phyloP scores from a whole-genome alignment of 345 rosid species.

The Lepidium africanum region DNA sequence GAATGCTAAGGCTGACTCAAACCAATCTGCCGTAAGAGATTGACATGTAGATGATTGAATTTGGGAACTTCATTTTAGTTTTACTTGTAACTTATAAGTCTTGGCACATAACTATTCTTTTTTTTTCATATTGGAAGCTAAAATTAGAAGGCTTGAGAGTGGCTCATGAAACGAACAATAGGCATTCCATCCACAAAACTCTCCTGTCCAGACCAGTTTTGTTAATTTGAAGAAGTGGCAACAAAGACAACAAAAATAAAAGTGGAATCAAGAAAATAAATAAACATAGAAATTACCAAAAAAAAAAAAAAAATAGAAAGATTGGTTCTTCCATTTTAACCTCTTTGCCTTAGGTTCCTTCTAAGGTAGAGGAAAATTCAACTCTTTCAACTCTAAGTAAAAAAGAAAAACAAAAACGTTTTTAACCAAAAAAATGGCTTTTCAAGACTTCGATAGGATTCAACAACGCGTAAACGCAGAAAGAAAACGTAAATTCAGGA shows the following conservation, averaged over 20 bases:
- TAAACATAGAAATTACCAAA: not conserved
- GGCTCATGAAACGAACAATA: slow-evolving; percentile 12
- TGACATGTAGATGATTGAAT: not conserved
- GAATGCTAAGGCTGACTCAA: too few species aligned
- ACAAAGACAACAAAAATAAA: not conserved
- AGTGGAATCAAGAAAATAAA: slow-evolving; percentile 10
- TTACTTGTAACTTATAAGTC: not conserved
- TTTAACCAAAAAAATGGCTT: slow-evolving; percentile 42
- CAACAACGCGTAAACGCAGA: slow-evolving; percentile 60
- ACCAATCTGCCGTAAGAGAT: too few species aligned
- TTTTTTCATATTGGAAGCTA: slow-evolving; percentile 3
- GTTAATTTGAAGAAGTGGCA: not conserved
- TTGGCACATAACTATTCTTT: not conserved
- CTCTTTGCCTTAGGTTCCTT: slow-evolving; percentile 48
- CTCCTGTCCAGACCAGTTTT: slow-evolving; percentile 50
- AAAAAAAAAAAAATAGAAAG: not conserved
- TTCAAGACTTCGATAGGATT: slow-evolving; percentile 74
- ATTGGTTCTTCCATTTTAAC: not conserved
- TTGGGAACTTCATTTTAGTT: not conserved
- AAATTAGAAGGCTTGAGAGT: slow-evolving; percentile 8
- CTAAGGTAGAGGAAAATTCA: slow-evolving; percentile 47
- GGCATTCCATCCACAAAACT: slow-evolving; percentile 36
- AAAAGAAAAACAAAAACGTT: not conserved
- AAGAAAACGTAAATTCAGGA: slow-evolving; percentile 45
- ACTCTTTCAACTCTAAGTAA: slow-evolving; percentile 25